phyloP scores from a whole-genome alignment of 371 early-diverging fungal genomes.

The Syncephalastrum monosporum region DNA sequence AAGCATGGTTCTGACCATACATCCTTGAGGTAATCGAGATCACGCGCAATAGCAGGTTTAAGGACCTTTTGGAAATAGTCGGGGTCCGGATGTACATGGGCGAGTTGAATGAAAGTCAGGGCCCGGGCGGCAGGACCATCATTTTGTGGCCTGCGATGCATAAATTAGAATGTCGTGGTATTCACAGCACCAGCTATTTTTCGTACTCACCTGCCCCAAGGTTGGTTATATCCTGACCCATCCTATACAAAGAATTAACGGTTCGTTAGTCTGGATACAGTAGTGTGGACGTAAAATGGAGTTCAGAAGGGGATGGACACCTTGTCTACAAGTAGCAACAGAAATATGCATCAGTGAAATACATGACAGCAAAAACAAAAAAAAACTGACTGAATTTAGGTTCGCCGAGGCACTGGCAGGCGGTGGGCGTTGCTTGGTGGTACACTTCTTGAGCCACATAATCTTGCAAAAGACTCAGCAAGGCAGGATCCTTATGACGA shows the following conservation, averaged over 20 bases:
- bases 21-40: constrained; percentile 64
- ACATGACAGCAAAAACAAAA: too few species aligned
- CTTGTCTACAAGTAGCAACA: too few species aligned
- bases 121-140: constrained; percentile 84
- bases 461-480: constrained; percentile 26
- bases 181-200: background rate
- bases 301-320: too few species aligned
- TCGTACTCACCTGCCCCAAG: constrained; percentile 56
- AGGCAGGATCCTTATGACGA: constrained; percentile 19
- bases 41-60: constrained; percentile 24
- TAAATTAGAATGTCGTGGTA: background rate
- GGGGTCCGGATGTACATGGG: constrained; percentile 21
- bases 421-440: constrained; percentile 22
- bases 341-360: too few species aligned
- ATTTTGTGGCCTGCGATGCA: constrained; percentile 61
- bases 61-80: constrained; percentile 17
- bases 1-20: constrained; percentile 45
- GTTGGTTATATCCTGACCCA: constrained; percentile 48
- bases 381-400: constrained; percentile 62
- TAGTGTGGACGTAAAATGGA: too few species aligned
- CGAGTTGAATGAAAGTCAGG: constrained; percentile 48
- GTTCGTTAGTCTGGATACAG: too few species aligned
- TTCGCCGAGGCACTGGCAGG: constrained; percentile 63
- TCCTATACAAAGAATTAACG: constrained; percentile 21
- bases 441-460: constrained; percentile 37